Base-by-base conservation (phyloP, 2,329 filamentous ascomycete species). In the Monosporascus sp. region DNA sequence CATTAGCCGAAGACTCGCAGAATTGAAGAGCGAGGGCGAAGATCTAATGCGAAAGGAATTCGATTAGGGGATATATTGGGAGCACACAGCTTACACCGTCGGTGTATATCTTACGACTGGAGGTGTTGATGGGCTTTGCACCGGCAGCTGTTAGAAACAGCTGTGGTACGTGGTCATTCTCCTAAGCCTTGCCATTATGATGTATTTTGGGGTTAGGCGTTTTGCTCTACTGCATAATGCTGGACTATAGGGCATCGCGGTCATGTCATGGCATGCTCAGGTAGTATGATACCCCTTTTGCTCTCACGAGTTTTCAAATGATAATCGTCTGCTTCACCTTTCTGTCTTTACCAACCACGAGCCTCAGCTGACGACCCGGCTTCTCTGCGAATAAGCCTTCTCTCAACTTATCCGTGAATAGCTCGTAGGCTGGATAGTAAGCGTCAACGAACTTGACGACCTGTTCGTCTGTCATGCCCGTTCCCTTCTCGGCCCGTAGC, bases 381-480 rank as follows among this genome's bases (percentile, higher is more conserved):
- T 73, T 76, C 18, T 74, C 67, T 1, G 63, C 56, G 56, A 87
- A 80, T 31, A 85, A 72, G 1, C 86, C 86, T 26, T 69, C 65
- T 52, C 85, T 76, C 54, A 89, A 65, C 18, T 74, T 77, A 31
- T 84, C 79, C 1, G 79, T 80, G 64, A 82, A 90, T 11, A 89
- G 75, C 72, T 89, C 87, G 62, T 89, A 89, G 2, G 84, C 85
- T 4, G 87, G 87, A 62, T 85, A 89, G 68, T 89, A 84, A 1
- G 76, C 80, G 57, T 84, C 79, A 31, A 84, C 88, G 68, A 96
- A 96, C 47, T 79, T 76, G 53, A 83, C 76, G 44, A 96, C 89
- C 68, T 93, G 81, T 52, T 90, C 86, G 60, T 89, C 86, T 1
- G 83, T 87, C 92, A 96, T 96, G 31, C 90, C 91, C 0, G 78